Conservation (phyloP, 106 monocot species). For the Gastrodia elata region DNA sequence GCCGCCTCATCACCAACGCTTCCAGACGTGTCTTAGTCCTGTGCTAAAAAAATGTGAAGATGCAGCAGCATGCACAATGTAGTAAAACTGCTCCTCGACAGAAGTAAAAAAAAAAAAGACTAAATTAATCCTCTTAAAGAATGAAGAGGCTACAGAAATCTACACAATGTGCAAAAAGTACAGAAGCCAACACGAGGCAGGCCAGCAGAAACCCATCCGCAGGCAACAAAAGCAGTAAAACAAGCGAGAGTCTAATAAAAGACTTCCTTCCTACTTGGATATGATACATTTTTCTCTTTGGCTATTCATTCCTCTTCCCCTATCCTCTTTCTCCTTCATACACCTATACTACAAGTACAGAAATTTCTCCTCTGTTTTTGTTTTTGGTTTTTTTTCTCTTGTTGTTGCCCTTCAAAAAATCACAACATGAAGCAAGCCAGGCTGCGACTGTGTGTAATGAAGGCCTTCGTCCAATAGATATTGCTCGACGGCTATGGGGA, state of each 20-base stretch:
- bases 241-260: background rate
- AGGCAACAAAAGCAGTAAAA: background rate
- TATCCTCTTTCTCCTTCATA: background rate
- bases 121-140: conserved; percentile 4
- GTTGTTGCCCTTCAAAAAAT: conserved; percentile 30
- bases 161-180: conserved; percentile 8
- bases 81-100: no score
- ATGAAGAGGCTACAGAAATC: conserved; percentile 8
- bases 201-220: background rate
- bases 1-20: no score
- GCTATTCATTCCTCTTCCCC: conserved; percentile 7
- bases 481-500: conserved; percentile 69
- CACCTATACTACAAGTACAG: conserved; percentile 6
- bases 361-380: background rate
- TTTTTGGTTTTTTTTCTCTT: conserved; percentile 7
- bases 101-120: background rate
- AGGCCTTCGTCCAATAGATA: conserved; percentile 66
- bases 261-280: conserved; percentile 3
- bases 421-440: conserved; percentile 75
- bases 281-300: conserved; percentile 1
- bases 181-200: background rate
- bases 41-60: no score
- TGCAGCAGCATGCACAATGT: no score
- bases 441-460: conserved; percentile 53
- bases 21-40: no score